phyloP scores from a whole-genome alignment of 1,139 yeast species.

The Yamadazyma mexicana region DNA sequence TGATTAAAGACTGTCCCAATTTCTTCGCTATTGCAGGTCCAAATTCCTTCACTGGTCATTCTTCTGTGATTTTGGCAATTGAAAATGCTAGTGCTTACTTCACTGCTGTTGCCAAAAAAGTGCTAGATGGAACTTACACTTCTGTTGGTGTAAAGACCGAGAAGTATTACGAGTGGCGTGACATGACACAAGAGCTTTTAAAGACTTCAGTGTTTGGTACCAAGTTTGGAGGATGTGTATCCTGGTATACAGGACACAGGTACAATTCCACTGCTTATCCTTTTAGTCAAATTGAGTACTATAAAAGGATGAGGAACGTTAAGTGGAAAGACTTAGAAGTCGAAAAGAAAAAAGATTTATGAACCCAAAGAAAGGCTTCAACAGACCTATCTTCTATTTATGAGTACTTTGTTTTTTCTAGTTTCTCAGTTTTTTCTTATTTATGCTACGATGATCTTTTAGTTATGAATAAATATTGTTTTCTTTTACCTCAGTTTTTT shows the following conservation, averaged over 20 bases:
- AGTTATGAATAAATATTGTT: too few relatives aligned
- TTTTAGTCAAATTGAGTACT: conserved; percentile 36
- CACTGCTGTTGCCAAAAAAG: conserved; percentile 24
- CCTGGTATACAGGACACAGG: conserved; percentile 35
- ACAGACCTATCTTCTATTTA: too few relatives aligned
- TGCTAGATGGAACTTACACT: conserved; percentile 30
- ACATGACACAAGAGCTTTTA: conserved; percentile 27
- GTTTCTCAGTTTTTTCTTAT: too few relatives aligned
- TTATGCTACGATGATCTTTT: too few relatives aligned
- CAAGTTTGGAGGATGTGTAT: conserved; percentile 42
- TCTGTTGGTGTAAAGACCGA: conserved; percentile 33
- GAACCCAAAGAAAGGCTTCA: too few relatives aligned
- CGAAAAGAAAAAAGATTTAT: conserved; percentile 2
- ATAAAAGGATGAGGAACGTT: conserved; percentile 30
- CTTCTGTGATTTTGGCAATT: conserved; percentile 43
- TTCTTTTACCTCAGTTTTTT: background rate
- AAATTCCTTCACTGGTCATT: conserved; percentile 47
- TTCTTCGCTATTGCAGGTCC: conserved; percentile 42
- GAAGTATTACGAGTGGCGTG: conserved; percentile 39
- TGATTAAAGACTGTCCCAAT: conserved; percentile 39
- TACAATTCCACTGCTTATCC: conserved; percentile 40
- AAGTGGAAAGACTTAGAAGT: conserved; percentile 27
- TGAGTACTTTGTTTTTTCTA: too few relatives aligned
- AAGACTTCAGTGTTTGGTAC: conserved; percentile 38
- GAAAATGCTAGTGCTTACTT: conserved; percentile 36